Conservation (phyloP, 2,329 filamentous ascomycete species). For the Zymoseptoria brevis region DNA sequence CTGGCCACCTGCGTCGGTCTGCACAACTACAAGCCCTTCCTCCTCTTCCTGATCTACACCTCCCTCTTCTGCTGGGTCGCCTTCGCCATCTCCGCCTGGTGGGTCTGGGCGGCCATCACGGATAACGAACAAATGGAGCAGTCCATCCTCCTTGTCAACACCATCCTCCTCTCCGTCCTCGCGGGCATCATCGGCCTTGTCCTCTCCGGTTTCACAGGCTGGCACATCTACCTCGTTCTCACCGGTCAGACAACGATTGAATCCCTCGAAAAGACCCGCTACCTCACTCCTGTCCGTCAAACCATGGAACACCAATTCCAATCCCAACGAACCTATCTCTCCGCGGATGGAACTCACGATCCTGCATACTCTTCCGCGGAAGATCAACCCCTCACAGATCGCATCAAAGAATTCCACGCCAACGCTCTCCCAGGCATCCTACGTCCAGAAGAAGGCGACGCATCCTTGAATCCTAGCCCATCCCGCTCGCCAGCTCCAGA, state of each 20-base stretch:
- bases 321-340: constrained; percentile 35
- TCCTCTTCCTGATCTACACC: constrained; percentile 86
- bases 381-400: constrained; percentile 49
- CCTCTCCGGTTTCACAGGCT: constrained; percentile 77
- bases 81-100: constrained; percentile 67
- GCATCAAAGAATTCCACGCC: constrained; percentile 72
- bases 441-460: constrained; percentile 73
- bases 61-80: constrained; percentile 75
- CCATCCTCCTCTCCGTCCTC: constrained; percentile 77
- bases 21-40: constrained; percentile 89
- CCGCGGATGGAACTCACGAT: constrained; percentile 25
- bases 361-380: constrained; percentile 4
- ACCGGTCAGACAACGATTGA: constrained; percentile 90
- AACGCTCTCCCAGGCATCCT: constrained; percentile 75
- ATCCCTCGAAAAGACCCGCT: constrained; percentile 89
- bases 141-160: constrained; percentile 73
- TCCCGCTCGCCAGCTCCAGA: constrained; percentile 13
- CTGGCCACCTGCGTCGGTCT: constrained; percentile 90
- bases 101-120: constrained; percentile 80
- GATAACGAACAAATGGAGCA: constrained; percentile 60
- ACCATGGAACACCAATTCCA: constrained; percentile 57
- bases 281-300: constrained; percentile 70
- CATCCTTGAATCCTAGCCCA: constrained; percentile 18
- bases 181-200: constrained; percentile 88
- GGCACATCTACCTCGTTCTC: constrained; percentile 78